A percentile compares a stretch with the other conserved stretches of the same genome.
Evolutionary conservation across 495 filamentous ascomycete species (phyloP).

Genomic region (Elasticomyces elasticus): DNA sequence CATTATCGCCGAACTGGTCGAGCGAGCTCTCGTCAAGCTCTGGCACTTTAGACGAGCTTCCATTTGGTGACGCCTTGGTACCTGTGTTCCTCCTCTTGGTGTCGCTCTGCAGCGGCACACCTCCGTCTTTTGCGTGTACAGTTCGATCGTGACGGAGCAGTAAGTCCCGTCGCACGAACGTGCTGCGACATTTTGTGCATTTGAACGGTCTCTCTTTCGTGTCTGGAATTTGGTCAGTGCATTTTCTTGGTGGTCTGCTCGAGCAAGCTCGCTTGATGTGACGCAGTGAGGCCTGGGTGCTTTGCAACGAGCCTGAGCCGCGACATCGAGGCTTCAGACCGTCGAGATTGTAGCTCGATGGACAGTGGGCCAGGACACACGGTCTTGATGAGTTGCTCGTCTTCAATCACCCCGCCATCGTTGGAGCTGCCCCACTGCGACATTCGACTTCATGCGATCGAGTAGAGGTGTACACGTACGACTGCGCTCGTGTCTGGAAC

Average conservation of each 20-base stretch:
- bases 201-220: conserved; percentile 99
- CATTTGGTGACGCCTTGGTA: conserved; percentile 50
- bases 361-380: conserved; percentile 2
- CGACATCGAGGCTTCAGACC: neutral
- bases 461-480: conserved; percentile 56
- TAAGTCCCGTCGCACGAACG: conserved; percentile 93
- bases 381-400: neutral
- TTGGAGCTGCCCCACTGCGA: conserved; percentile 2
- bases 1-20: conserved; percentile 90
- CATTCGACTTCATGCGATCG: neutral
- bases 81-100: conserved; percentile 73
- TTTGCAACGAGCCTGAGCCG: neutral
- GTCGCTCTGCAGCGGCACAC: conserved; percentile 87
- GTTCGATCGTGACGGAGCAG: conserved; percentile 95
- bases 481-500: conserved; percentile 92
- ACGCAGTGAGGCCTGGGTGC: neutral
- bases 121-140: conserved; percentile 97
- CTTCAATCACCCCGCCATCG: conserved; percentile 1
- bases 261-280: neutral
- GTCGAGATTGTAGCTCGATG: neutral
- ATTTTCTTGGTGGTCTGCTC: neutral
- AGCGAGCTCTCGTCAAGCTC: conserved; percentile 78
- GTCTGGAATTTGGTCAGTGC: conserved; percentile 43
- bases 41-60: conserved; percentile 71
- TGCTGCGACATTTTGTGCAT: conserved; percentile 94